Conservation (phyloP, 768 basidiomycete species). For the Russula foetens region DNA sequence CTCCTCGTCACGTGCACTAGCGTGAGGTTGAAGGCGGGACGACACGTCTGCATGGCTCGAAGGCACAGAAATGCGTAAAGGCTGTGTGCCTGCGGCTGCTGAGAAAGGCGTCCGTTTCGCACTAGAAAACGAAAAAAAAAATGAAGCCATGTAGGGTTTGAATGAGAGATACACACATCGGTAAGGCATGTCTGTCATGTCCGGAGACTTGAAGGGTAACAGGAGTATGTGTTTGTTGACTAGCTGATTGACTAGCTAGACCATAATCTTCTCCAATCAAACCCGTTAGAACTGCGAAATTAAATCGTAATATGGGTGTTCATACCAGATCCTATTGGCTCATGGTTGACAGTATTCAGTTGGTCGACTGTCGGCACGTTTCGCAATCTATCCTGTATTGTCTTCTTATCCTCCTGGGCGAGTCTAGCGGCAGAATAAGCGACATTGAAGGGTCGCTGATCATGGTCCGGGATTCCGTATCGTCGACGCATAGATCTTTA, state of each 20-base stretch:
- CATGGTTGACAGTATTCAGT: background rate
- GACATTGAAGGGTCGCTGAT: slow-evolving; percentile 78
- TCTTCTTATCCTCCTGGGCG: slow-evolving; percentile 38
- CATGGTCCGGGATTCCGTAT: slow-evolving; percentile 79
- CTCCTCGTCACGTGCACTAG: background rate
- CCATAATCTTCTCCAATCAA: background rate
- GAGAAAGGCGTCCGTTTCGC: background rate
- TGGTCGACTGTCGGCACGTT: background rate
- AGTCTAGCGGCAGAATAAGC: slow-evolving; percentile 70
- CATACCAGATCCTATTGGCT: slow-evolving; percentile 1
- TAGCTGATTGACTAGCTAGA: background rate
- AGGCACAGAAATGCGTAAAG: background rate
- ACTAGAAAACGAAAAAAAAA: background rate
- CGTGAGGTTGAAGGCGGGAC: background rate
- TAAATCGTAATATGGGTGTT: background rate
- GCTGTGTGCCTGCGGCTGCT: background rate
- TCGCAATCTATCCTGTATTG: slow-evolving; percentile 3
- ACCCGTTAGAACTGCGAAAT: background rate
- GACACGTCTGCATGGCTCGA: background rate
- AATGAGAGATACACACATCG: background rate
- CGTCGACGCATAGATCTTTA: slow-evolving; percentile 60
- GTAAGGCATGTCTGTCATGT: background rate
- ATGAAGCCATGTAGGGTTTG: background rate
- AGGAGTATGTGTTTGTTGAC: background rate
- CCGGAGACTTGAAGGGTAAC: slow-evolving; percentile 8